These are phyloP conservation scores for Rauvolfia tetraphylla DNA, from an alignment of 257 asterid species.

Conservation along the genomic window DNA sequence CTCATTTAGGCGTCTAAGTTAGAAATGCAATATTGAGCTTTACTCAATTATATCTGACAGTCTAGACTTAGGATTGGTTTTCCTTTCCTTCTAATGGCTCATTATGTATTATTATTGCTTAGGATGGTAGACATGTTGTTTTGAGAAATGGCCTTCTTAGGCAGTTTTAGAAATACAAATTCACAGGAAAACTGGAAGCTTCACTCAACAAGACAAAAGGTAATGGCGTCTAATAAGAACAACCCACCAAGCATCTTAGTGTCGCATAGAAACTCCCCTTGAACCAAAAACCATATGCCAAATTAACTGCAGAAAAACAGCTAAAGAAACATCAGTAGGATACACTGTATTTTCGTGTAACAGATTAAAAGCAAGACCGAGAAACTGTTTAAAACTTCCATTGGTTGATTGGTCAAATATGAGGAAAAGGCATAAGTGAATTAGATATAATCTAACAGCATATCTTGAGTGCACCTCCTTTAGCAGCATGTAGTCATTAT, in stretches of 20 bases:
- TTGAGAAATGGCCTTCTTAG: too few species aligned
- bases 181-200: conserved; percentile 9
- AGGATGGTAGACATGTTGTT: too few species aligned
- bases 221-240: not conserved
- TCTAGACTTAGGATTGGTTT: too few species aligned
- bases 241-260: conserved; percentile 75
- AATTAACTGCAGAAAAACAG: conserved; percentile 51
- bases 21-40: too few species aligned
- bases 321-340: conserved; percentile 3
- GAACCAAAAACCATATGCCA: conserved; percentile 95
- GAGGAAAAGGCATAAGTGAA: not conserved
- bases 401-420: not conserved
- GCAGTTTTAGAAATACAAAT: not conserved
- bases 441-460: not conserved
- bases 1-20: too few species aligned
- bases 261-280: conserved; percentile 68
- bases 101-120: too few species aligned
- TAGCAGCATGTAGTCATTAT: conserved; percentile 26
- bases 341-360: not conserved
- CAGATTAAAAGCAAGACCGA: not conserved
- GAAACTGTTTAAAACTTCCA: not conserved
- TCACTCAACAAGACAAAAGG: conserved; percentile 6
- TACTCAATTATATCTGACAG: too few species aligned
- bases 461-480: not conserved
- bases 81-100: too few species aligned